A percentile compares a stretch with the other conserved stretches of the same genome.
Conservation (phyloP, 345 rosid genomes). For the Noccaea caerulescens region DNA sequence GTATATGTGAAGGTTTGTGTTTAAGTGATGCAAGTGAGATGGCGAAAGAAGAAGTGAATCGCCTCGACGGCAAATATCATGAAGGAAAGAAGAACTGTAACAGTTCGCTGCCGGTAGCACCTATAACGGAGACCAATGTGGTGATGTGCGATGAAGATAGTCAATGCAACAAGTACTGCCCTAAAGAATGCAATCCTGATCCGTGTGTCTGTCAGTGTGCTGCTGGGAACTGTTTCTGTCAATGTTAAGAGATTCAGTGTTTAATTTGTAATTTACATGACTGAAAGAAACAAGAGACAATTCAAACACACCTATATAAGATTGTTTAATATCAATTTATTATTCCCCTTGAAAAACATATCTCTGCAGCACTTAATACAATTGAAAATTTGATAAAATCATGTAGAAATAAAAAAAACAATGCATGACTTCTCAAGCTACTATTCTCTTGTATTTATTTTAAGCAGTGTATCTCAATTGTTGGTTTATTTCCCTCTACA, state of each 20-base stretch:
- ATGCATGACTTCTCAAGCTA: not conserved
- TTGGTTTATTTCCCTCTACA: not conserved
- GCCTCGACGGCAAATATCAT: slow-evolving; percentile 15
- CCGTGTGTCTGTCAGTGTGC: slow-evolving; percentile 18
- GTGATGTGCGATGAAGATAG: slow-evolving; percentile 1
- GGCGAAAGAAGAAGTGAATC: slow-evolving; percentile 2
- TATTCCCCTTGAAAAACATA: not conserved
- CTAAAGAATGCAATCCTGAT: slow-evolving; percentile 7
- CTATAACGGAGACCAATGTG: slow-evolving; percentile 21
- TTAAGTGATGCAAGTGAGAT: slow-evolving; percentile 31
- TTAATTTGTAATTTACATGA: not conserved
- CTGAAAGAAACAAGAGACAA: slow-evolving; percentile 1
- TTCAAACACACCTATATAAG: not conserved
- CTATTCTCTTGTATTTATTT: not conserved
- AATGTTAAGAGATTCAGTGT: slow-evolving; percentile 9
- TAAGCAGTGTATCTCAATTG: slow-evolving; percentile 9
- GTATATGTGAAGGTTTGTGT: slow-evolving; percentile 23
- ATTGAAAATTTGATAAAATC: no score
- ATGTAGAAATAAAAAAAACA: no score
- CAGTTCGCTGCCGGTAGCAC: not conserved
- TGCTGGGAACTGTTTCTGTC: slow-evolving; percentile 33
- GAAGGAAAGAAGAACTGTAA: slow-evolving; percentile 7
- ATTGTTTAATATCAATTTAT: slow-evolving; percentile 5
- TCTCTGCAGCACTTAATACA: slow-evolving; percentile 13
- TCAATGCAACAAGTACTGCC: slow-evolving; percentile 33